Percentiles rank a stretch among this genome's conserved stretches.
phyloP scores from a whole-genome alignment of 2,329 filamentous ascomycete genomes.

The Magnaporthales sp. region DNA sequence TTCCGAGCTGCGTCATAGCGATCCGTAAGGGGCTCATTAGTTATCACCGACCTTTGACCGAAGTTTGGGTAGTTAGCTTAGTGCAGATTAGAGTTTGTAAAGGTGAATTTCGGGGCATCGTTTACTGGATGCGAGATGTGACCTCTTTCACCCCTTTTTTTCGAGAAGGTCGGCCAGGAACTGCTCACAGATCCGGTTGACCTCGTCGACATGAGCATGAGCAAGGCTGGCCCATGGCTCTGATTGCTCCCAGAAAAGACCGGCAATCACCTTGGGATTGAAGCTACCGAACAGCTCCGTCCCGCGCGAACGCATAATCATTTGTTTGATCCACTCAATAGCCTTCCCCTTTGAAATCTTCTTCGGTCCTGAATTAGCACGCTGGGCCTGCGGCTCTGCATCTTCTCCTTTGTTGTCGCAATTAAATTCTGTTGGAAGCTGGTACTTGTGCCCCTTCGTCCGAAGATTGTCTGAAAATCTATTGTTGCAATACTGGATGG shows the following conservation, averaged over 20 bases:
- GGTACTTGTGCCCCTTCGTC: background rate
- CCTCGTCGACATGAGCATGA: background rate
- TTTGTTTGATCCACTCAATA: slow-evolving; percentile 14
- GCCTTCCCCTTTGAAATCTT: slow-evolving; percentile 6
- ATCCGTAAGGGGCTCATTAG: background rate
- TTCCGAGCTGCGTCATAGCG: background rate
- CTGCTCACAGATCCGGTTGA: background rate
- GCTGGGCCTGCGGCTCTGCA: background rate
- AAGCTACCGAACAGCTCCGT: slow-evolving; percentile 25
- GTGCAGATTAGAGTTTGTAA: too few species aligned
- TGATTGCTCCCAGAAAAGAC: slow-evolving; percentile 23
- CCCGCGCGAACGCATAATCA: slow-evolving; percentile 19
- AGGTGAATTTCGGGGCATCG: background rate
- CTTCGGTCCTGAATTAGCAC: background rate
- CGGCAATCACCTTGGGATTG: slow-evolving; percentile 23
- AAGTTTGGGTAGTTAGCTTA: too few species aligned
- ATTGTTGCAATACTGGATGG: background rate
- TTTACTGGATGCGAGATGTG: background rate
- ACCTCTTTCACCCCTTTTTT: background rate
- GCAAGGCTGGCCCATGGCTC: slow-evolving; percentile 16
- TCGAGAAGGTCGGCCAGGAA: background rate
- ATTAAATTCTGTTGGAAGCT: background rate
- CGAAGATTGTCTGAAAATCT: background rate
- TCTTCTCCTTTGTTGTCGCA: background rate
- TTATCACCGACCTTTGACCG: background rate